phyloP scores from a whole-genome alignment of 306 rosid genomes.

The Sesbania bispinosa region DNA sequence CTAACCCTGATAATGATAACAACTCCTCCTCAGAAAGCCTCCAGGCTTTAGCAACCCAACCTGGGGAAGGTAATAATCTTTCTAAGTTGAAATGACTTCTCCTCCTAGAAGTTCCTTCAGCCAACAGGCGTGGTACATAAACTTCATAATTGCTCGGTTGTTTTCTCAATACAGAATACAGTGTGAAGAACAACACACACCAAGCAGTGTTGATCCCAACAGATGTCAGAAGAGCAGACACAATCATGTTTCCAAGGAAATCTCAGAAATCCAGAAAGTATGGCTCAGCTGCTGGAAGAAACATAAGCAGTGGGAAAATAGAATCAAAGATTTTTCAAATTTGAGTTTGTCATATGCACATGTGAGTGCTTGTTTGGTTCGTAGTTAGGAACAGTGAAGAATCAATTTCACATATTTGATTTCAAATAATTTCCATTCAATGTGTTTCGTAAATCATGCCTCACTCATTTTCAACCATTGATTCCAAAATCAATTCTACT shows the following conservation, averaged over 20 bases:
- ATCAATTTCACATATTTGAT: no score
- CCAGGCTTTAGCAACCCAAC: constrained; percentile 63
- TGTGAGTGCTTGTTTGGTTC: no score
- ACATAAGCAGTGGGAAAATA: not conserved
- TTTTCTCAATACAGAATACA: constrained; percentile 76
- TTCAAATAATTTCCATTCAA: no score
- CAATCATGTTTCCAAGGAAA: constrained; percentile 51
- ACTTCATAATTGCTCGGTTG: constrained; percentile 76
- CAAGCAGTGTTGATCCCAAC: constrained; percentile 76
- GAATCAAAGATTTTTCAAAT: not conserved
- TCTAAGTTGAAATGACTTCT: constrained; percentile 60
- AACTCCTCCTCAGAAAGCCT: constrained; percentile 67
- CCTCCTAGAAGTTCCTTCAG: constrained; percentile 55
- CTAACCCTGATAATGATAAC: constrained; percentile 53
- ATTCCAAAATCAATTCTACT: no score
- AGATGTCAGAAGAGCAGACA: constrained; percentile 85
- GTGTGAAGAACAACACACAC: constrained; percentile 66
- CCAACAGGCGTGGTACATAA: constrained; percentile 64
- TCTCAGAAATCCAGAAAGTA: constrained; percentile 8
- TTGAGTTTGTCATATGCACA: no score
- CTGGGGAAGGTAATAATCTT: constrained; percentile 63
- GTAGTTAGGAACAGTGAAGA: no score
- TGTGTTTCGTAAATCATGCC: no score
- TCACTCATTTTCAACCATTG: no score
- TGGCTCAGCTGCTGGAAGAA: constrained; percentile 27